Conservation (phyloP, 2,329 filamentous ascomycete species). For the Botrytis paeoniae region DNA sequence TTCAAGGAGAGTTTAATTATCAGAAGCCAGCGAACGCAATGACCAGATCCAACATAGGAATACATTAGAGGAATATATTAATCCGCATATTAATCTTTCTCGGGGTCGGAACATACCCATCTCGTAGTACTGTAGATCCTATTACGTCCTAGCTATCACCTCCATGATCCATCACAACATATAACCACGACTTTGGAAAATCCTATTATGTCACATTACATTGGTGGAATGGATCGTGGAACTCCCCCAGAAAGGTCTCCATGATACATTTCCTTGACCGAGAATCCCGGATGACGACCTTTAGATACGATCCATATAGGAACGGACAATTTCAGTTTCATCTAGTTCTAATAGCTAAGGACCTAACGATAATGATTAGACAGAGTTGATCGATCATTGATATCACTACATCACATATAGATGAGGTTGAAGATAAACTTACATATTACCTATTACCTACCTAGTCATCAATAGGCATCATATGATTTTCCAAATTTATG, state of each 20-base stretch:
- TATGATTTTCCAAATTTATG: not conserved
- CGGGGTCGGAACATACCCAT: not conserved
- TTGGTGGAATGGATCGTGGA: not conserved
- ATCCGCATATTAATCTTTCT: not conserved
- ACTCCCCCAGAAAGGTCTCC: not conserved
- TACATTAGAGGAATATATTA: not conserved
- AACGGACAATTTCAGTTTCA: not conserved
- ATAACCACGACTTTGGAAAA: not conserved
- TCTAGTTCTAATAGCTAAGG: not conserved
- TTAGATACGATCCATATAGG: not conserved
- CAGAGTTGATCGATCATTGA: not conserved
- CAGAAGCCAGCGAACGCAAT: not conserved
- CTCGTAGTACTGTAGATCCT: conserved; percentile 1
- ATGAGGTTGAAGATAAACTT: not conserved
- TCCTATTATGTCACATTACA: not conserved
- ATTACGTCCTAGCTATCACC: not conserved
- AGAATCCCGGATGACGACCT: not conserved
- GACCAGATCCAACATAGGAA: not conserved
- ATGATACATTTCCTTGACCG: not conserved
- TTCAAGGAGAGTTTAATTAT: not conserved
- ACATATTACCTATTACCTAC: not conserved
- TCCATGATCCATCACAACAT: not conserved
- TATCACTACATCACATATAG: not conserved
- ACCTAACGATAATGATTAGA: not conserved
- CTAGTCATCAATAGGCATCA: not conserved